A percentile compares a stretch with the other conserved stretches of the same genome.
Conservation (phyloP, 352 stramenopile species). For the Phytophthora litchii region DNA sequence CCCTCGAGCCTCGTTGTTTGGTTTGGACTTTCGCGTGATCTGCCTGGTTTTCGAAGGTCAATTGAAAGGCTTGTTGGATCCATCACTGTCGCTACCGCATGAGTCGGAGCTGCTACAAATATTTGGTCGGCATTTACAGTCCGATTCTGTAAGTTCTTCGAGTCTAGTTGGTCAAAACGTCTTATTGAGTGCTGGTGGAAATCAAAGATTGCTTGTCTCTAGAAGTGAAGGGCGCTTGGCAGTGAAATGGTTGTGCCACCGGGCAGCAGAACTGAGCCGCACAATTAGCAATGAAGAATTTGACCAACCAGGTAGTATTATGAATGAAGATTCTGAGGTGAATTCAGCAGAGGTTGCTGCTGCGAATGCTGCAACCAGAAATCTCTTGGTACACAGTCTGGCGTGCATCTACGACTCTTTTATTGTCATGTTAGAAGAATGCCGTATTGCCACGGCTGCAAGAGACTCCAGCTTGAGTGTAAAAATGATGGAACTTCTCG, state of each 20-base stretch:
- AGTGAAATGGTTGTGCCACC: slow-evolving; percentile 57
- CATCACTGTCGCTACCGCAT: slow-evolving; percentile 40
- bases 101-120: slow-evolving; percentile 59
- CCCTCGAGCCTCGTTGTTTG: slow-evolving; percentile 49
- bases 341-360: slow-evolving; percentile 8
- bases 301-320: slow-evolving; percentile 25
- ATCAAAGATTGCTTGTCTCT: slow-evolving; percentile 31
- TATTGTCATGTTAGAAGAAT: slow-evolving; percentile 43
- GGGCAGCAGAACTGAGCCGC: slow-evolving; percentile 31
- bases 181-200: slow-evolving; percentile 20
- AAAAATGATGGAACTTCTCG: slow-evolving; percentile 46
- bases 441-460: slow-evolving; percentile 22
- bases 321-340: slow-evolving; percentile 22
- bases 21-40: slow-evolving; percentile 53
- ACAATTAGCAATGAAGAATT: slow-evolving; percentile 39
- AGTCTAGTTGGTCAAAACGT: slow-evolving; percentile 2
- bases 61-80: slow-evolving; percentile 38
- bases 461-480: slow-evolving; percentile 32
- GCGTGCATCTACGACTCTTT: slow-evolving; percentile 50
- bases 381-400: slow-evolving; percentile 36
- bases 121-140: slow-evolving; percentile 47
- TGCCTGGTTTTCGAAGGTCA: slow-evolving; percentile 58
- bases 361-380: slow-evolving; percentile 21
- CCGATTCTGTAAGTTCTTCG: slow-evolving; percentile 18
- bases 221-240: slow-evolving; percentile 51